Evolutionary conservation across 2,329 filamentous ascomycete species (phyloP), one percentile per base, ranked within the genome.

Genomic region (Aspergillus tamarii): DNA sequence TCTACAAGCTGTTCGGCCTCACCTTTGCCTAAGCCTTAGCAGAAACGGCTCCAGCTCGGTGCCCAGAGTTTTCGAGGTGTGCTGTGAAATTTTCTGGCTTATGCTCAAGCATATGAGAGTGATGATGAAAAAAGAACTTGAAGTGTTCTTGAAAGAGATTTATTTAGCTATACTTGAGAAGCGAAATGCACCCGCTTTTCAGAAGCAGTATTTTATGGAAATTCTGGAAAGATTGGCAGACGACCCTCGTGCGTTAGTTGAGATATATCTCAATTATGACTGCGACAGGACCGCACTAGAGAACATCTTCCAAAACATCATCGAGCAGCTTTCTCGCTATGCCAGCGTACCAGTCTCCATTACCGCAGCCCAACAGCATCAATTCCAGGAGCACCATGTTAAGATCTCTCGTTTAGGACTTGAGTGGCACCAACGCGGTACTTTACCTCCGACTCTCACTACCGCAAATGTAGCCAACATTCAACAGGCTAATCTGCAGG

Each of bases 261-360:
- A 99, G 78, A 90, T 94, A 16, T 99, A 99, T 78, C 86, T 99
- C 66, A 99, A 99, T 78, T 99, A 99, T 74, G 95, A 99, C 76
- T 99, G 95, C 80, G 96, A 98, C 73, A 87, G 94, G 64, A 93
- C 93, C 46, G 88, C 89, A 11, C 87, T 98, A 64, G 94, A 98
- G 80, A 99, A 99, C 78, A 95, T 98, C 78, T 99, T 96, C 77
- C 95, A 99, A 78, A 84, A 87, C 23, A 89, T 98, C 60, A 94
- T 99, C 57, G 96, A 99, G 76, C 93, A 98, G 77, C 82, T 99
- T 21, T 95, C 94, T 36, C 91, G 90, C 70, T 91, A 97, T 70
- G 92, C 93, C 1, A 95, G 91, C 59, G 85, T 89, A 11, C 89
- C 94, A 1, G 89, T 97, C 5, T 77, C 88, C 11, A 88, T 97